Percentiles rank a stretch among this genome's conserved stretches.
Conservation (phyloP, 2,329 filamentous ascomycete genomes). For the Thermothelomyces thermophilus region DNA sequence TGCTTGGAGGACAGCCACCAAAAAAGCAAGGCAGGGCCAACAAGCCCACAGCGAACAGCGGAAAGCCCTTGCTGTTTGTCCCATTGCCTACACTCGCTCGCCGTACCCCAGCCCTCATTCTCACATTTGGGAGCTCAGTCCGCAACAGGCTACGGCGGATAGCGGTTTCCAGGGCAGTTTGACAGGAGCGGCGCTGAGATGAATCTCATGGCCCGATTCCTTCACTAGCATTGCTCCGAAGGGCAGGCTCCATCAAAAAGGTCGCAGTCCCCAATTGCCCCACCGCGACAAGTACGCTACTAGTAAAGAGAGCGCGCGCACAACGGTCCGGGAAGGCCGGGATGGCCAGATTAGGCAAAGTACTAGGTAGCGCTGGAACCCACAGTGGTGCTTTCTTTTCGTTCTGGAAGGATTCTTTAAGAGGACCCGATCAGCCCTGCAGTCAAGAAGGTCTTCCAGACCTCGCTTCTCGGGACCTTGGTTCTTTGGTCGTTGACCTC, state of each 20-base stretch:
- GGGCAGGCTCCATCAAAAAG: background rate
- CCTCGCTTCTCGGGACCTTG: background rate
- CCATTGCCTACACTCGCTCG: too few relatives aligned
- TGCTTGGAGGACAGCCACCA: too few relatives aligned
- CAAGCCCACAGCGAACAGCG: too few relatives aligned
- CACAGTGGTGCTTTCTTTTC: constrained; percentile 9
- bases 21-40: too few relatives aligned
- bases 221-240: background rate
- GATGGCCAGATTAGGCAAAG: constrained; percentile 19
- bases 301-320: background rate
- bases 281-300: background rate
- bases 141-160: too few relatives aligned
- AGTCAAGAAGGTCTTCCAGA: background rate
- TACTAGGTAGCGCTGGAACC: background rate
- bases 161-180: background rate
- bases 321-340: constrained; percentile 20
- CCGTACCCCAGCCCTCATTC: too few relatives aligned
- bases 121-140: too few relatives aligned
- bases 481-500: background rate
- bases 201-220: constrained; percentile 2
- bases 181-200: background rate
- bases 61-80: too few relatives aligned
- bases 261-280: background rate
- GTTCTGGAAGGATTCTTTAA: constrained; percentile 19
- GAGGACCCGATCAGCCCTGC: constrained; percentile 21